Evolutionary conservation across 2,329 filamentous ascomycete genomes (phyloP), one percentile per base, ranked within the genome.

Genomic region (Pseudogymnoascus sp.): DNA sequence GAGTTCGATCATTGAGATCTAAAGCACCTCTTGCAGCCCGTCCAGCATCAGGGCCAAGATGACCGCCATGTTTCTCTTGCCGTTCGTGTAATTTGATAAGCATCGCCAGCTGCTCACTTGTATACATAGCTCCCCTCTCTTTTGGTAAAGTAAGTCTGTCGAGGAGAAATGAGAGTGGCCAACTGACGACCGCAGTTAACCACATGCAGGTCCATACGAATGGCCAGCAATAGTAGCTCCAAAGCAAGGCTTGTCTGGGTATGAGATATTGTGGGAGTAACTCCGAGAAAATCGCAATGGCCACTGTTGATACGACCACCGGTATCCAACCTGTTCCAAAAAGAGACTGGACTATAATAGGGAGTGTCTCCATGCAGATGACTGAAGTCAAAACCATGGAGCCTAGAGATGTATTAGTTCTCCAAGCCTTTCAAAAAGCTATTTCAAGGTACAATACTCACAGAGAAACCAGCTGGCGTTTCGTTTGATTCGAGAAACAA

Each of bases 191-290:
- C 10, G 47, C 62, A 1, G 70, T 72, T 3, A 67, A 39, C 60
- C 57, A 68, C 71, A 72, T 72, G 42, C 68, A 71, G 14, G 21
- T 62, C 68, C 67, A 71, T n/a, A 72, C 66, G 2, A 71, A 18
- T 23, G 68, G 67, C 45, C 66, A 64, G 61, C 66, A 71, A 37
- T 71, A 70, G 40, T 70, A 71, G 7, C 68, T 66, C 68, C 68
- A 71, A 1, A 60, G 45, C 26, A 71, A 60, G 36, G 69, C 64
- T 45, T 66, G 62, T 57, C 61, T 57, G 37, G 69, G 69, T 36
- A 72, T 69, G 5, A 70, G 54, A 42, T 67, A 70, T 63, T 70
- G 69, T 34, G 71, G 71, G 29, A 72, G 62, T n/a, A 72, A 64
- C 59, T 72, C 69, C 26, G 66, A 68, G 59, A 69, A 68, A 12